A percentile compares a stretch with the other conserved stretches of the same genome.
Conservation (phyloP, 805 yeast species). For the Pichia manshurica region DNA sequence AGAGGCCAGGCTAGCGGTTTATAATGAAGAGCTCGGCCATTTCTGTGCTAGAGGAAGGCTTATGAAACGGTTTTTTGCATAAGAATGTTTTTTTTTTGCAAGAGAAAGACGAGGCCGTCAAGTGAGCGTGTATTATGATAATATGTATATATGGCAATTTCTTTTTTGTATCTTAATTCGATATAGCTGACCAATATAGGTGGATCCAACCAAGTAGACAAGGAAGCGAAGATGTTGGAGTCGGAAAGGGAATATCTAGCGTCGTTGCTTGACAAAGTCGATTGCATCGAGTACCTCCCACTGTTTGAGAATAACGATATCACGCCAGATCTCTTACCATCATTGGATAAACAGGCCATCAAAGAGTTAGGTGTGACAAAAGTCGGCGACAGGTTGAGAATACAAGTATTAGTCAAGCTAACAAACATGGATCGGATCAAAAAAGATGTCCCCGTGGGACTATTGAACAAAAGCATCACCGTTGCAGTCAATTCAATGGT, state of each 20-base stretch:
- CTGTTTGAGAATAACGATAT: constrained; percentile 43
- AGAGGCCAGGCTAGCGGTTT: constrained; percentile 1
- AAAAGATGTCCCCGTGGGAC: constrained; percentile 16
- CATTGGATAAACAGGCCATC: constrained; percentile 58
- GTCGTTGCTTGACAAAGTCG: constrained; percentile 17
- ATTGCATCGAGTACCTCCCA: constrained; percentile 25
- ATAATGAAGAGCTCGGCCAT: constrained; percentile 5
- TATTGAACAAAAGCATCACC: constrained; percentile 19
- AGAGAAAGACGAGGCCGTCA: neutral
- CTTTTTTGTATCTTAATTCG: no score
- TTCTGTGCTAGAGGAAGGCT: constrained; percentile 2
- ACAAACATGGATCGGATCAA: constrained; percentile 34
- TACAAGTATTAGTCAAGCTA: constrained; percentile 52
- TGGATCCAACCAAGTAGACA: no score
- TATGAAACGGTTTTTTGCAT: constrained; percentile 6
- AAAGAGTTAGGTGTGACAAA: constrained; percentile 67
- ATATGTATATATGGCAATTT: no score
- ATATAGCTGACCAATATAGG: no score
- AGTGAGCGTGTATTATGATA: no score
- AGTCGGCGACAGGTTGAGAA: constrained; percentile 76
- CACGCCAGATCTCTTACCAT: constrained; percentile 49
- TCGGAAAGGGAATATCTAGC: constrained; percentile 9
- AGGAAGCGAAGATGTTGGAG: no score
- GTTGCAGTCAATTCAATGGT: constrained; percentile 6
- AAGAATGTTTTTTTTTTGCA: neutral